Evolutionary conservation across 192 early-diverging fungal genomes (phyloP), one percentile per base, ranked within the genome.

Genomic region (Coemansia sp.): DNA sequence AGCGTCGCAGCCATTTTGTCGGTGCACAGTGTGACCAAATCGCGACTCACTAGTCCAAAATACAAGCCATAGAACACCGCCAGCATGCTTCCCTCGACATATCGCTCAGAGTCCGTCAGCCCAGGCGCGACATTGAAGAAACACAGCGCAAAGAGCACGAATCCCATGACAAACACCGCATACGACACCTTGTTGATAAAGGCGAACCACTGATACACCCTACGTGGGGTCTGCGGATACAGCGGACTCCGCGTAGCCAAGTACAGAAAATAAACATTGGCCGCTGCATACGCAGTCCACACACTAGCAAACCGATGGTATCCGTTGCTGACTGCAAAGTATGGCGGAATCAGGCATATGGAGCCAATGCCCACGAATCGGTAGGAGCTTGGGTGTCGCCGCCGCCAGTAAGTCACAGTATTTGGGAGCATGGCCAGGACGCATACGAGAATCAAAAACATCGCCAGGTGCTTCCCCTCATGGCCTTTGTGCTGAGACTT

Each of bases 121-220:
- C 73, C 71, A 6, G 81, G 81, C 48, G 59, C 56, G 13, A 71
- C 59, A 58, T 79, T 71, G 55, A 83, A 79, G 42, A 79, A 63
- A 23, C 76, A 62, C 31, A 83, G 36, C 9, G 53, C 34, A 33
- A 83, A 72, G 11, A 83, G 53, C 21, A 73, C 53, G 3, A 62
- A 23, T 1, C 81, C 81, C 2, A 31, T 13, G n/a, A 73, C 57
- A 67, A 65, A 75, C 31, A 76, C 72, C 50, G 51, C 61, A 33
- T 79, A 79, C 51, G 76, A 79, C 18, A 43, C 66, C 66, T 83
- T 75, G 64, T 83, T 79, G 46, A 67, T 75, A 10, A 79, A 59
- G 23, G 81, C 70, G 64, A 76, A 75, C 81, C 81, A 83, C 67
- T 70, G 69, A 43, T 83, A 79, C 62, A 83, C 77, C 11, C 67